Conservation (phyloP, 495 filamentous ascomycete genomes). For the Aspergillus steynii region DNA sequence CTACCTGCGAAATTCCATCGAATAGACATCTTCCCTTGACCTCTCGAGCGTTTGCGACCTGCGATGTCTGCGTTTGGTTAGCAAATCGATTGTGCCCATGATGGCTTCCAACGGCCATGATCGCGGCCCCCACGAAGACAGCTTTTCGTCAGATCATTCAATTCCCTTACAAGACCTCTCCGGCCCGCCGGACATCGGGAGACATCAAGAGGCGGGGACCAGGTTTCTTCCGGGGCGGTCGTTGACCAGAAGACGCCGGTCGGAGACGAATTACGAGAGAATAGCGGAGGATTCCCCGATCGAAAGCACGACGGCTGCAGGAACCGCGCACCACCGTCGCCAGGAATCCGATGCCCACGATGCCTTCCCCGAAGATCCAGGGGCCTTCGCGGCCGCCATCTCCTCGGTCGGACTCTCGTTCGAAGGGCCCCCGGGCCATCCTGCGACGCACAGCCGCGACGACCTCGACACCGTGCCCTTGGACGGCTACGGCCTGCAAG, state of each 20-base stretch:
- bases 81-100: conserved; percentile 38
- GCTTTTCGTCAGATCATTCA: conserved; percentile 58
- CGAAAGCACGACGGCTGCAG: conserved; percentile 25
- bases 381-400: conserved; percentile 60
- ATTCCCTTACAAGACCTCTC: conserved; percentile 86
- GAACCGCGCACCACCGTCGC: conserved; percentile 21
- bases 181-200: conserved; percentile 49
- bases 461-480: conserved; percentile 36
- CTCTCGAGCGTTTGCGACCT: conserved; percentile 16
- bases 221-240: conserved; percentile 40
- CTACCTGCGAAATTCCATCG: neutral
- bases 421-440: conserved; percentile 35
- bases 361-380: conserved; percentile 47
- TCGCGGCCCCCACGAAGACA: conserved; percentile 46
- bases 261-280: conserved; percentile 48
- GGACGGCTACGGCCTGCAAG: conserved; percentile 26
- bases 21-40: conserved; percentile 15
- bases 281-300: conserved; percentile 55
- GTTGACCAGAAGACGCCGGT: conserved; percentile 33
- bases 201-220: conserved; percentile 32
- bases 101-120: conserved; percentile 63
- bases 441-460: conserved; percentile 23
- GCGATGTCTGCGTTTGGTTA: conserved; percentile 50
- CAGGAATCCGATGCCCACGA: conserved; percentile 38
- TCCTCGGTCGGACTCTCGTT: conserved; percentile 61